Evolutionary conservation across 2,329 filamentous ascomycete genomes (phyloP).

Genomic region (Pseudocercospora crystallina): DNA sequence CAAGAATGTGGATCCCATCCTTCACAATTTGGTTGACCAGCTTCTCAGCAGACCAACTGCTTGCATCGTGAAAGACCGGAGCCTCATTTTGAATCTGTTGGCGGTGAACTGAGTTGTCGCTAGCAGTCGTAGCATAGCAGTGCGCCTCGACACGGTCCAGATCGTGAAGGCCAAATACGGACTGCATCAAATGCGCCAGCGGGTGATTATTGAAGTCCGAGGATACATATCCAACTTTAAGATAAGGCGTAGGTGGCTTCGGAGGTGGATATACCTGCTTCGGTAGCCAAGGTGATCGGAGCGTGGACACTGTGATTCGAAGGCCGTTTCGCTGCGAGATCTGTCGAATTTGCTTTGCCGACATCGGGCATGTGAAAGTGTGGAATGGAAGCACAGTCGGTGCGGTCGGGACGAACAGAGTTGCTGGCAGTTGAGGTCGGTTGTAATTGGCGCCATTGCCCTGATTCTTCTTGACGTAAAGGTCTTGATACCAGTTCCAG

Average conservation of each 20-base stretch:
- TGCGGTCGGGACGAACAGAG: conserved; percentile 76
- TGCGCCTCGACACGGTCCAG: conserved; percentile 72
- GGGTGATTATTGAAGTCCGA: conserved; percentile 99
- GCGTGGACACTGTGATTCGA: conserved; percentile 85
- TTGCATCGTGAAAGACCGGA: conserved; percentile 86
- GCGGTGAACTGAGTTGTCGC: conserved; percentile 84
- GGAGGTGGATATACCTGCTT: conserved; percentile 80
- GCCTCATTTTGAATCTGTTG: conserved; percentile 91
- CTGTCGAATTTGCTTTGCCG: conserved; percentile 83
- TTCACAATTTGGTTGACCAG: conserved; percentile 81
- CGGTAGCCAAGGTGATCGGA: conserved; percentile 85
- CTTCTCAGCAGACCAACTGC: conserved; percentile 78
- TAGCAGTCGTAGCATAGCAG: conserved; percentile 92
- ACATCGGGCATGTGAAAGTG: conserved; percentile 92
- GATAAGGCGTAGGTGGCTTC: conserved; percentile 71
- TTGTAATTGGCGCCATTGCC: conserved; percentile 62
- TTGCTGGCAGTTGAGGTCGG: conserved; percentile 70
- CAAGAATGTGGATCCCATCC: conserved; percentile 88
- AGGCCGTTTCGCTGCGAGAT: conserved; percentile 95
- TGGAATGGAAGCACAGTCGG: conserved; percentile 96
- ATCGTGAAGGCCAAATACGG: conserved; percentile 91
- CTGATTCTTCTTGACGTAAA: conserved; percentile 62
- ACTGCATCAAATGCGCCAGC: conserved; percentile 96
- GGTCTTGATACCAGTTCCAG: conserved; percentile 86
- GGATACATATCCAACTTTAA: conserved; percentile 95